Base-by-base conservation (phyloP, 2,329 filamentous ascomycete species). In the Metarhizium album region DNA sequence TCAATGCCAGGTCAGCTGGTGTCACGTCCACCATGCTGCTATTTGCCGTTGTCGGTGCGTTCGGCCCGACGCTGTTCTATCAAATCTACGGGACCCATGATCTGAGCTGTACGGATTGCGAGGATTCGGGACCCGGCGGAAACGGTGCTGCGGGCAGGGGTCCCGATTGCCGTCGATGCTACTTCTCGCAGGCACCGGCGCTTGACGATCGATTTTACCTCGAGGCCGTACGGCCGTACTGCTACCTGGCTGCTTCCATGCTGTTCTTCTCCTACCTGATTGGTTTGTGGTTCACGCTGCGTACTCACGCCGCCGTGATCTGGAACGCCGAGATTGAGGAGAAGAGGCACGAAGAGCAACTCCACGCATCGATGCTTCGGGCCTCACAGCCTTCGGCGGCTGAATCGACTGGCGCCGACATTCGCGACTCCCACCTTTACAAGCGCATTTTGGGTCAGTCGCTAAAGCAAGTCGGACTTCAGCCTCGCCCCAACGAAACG, bases 81-180 rank as follows among this genome's bases (percentile, higher is more conserved):
- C 91, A 98, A 64, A 95, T 98, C 55, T 97, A 97, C 67, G 94
- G 93, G 59, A 95, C 90, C 46, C 93, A 98, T 64, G 90, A 98
- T 70, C 79, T 98, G 48, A 93, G 89, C 62, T 98, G 93, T 63
- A 80, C 81, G 52, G 79, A 78, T 51, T 83, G 78, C 54, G 70
- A 78, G 46, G 76, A 82, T 55, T 71, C 68, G 49, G 59, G 54
- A 16, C 45, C 55, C 5, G 48, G 58, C 18, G 66, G 64, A 33
- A 65, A 69, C 6, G 55, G 57, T 7, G 60, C 63, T 3, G 60
- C 57, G 3, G 68, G 69, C 4, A 60, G 62, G n/a, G 69, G 73
- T 38, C 74, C 83, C 53, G 91, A 97, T 64, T 98, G 93, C 64
- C 84, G 87, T 49, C 84, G 90, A 51, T 98, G 93, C 70, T 97